These are phyloP conservation scores for Pichiaceae sp. DNA, from an alignment of 1,139 yeast genomes.

Conservation along the genomic window DNA sequence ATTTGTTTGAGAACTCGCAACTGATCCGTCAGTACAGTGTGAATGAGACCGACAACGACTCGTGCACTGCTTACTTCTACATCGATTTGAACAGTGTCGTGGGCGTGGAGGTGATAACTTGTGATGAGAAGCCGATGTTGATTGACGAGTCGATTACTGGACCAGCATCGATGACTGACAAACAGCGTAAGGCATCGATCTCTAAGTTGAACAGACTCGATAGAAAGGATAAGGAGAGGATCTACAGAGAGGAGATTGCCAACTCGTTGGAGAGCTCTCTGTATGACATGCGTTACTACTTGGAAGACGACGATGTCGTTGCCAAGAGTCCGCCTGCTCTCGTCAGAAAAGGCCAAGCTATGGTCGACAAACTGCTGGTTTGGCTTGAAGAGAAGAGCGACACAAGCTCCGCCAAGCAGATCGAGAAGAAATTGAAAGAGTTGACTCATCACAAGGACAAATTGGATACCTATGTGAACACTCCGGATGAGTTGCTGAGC, in stretches of 20 bases:
- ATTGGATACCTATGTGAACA: slow-evolving; percentile 25
- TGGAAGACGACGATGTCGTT: slow-evolving; percentile 38
- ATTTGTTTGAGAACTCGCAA: slow-evolving; percentile 44
- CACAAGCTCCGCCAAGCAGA: slow-evolving; percentile 11
- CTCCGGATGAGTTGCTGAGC: slow-evolving; percentile 28
- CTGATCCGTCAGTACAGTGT: slow-evolving; percentile 24
- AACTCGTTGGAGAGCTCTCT: slow-evolving; percentile 52
- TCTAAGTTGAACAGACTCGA: slow-evolving; percentile 14
- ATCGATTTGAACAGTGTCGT: background rate
- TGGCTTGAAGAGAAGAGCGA: slow-evolving; percentile 68
- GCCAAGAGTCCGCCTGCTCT: slow-evolving; percentile 29
- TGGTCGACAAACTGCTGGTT: slow-evolving; percentile 47
- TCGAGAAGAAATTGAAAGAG: slow-evolving; percentile 23
- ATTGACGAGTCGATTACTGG: slow-evolving; percentile 7
- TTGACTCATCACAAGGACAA: slow-evolving; percentile 22
- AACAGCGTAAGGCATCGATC: slow-evolving; percentile 29
- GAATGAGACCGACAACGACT: slow-evolving; percentile 17
- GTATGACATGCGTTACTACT: slow-evolving; percentile 45
- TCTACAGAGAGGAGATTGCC: slow-evolving; percentile 37
- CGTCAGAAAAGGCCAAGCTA: slow-evolving; percentile 27
- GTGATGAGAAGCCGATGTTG: background rate
- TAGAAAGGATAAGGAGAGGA: slow-evolving; percentile 38
- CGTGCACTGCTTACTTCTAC: slow-evolving; percentile 24
- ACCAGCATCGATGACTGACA: slow-evolving; percentile 37
- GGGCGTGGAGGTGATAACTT: background rate